Percentiles rank a stretch among this genome's conserved stretches.
These are phyloP conservation scores for Kodamaea sp. DNA, from an alignment of 1,139 yeast species.

Conservation along the genomic window DNA sequence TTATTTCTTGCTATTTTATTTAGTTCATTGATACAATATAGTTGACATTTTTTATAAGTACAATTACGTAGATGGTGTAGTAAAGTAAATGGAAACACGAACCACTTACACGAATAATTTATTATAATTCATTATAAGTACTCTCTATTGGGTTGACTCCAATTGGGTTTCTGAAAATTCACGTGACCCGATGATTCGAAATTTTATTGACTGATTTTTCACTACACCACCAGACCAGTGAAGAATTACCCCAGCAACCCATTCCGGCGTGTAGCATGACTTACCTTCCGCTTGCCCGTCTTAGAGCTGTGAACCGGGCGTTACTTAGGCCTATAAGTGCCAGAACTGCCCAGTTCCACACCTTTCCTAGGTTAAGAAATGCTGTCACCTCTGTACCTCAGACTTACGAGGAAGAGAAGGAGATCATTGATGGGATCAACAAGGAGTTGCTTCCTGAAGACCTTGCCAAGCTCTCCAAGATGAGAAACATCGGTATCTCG, in stretches of 20 bases:
- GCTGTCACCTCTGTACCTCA: constrained; percentile 24
- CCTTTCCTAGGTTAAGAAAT: constrained; percentile 5
- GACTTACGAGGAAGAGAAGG: constrained; percentile 73
- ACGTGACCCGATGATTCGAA: no score
- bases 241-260: no score
- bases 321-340: constrained; percentile 4
- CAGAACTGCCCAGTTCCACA: constrained; percentile 5
- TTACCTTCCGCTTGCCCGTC: constrained; percentile 7
- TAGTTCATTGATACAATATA: no score
- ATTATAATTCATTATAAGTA: no score
- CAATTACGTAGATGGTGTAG: no score
- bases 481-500: constrained; percentile 95
- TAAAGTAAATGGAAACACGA: no score
- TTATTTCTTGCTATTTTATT: no score
- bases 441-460: constrained; percentile 60
- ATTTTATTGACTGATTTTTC: constrained; percentile 2
- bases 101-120: no score
- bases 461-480: constrained; percentile 47
- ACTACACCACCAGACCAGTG: not conserved
- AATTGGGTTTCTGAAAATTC: no score
- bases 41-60: no score
- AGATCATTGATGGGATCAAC: constrained; percentile 60
- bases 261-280: no score
- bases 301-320: constrained; percentile 6
- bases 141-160: no score